phyloP scores from a whole-genome alignment of 139 green algal species.

The Gonium pectorale region DNA sequence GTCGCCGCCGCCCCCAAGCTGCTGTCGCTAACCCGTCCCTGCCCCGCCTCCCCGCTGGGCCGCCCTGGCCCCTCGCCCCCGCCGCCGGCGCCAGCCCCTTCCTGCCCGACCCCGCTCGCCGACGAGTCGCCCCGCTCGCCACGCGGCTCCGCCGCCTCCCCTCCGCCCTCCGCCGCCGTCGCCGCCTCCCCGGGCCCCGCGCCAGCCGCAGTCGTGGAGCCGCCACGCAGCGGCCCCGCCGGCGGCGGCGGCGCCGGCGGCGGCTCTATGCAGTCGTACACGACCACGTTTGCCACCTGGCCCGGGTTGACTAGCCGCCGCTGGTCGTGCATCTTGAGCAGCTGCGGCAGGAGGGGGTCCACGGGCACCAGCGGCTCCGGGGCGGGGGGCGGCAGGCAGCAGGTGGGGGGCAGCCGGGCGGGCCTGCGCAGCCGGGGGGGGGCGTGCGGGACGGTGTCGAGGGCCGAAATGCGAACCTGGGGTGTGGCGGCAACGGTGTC shows the following conservation, averaged over 20 bases:
- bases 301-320: slow-evolving; percentile 28
- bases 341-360: neutral
- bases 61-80: neutral
- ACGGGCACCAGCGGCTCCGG: slow-evolving; percentile 14
- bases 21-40: no score
- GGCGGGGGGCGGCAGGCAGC: slow-evolving; percentile 49
- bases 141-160: neutral
- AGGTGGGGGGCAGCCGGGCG: slow-evolving; percentile 37
- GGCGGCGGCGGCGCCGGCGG: slow-evolving; percentile 26
- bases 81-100: neutral
- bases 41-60: neutral
- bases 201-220: no score
- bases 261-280: slow-evolving; percentile 69
- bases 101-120: neutral
- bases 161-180: neutral
- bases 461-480: no score
- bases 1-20: no score
- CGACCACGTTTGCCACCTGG: slow-evolving; percentile 52
- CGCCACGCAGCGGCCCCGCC: no score
- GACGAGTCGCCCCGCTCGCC: neutral
- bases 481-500: no score
- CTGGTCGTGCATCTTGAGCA: slow-evolving; percentile 43
- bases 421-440: slow-evolving; percentile 38
- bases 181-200: neutral
- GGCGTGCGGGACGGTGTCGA: no score